Conservation (phyloP, 768 basidiomycete species). For the Lactarius evosmus region DNA sequence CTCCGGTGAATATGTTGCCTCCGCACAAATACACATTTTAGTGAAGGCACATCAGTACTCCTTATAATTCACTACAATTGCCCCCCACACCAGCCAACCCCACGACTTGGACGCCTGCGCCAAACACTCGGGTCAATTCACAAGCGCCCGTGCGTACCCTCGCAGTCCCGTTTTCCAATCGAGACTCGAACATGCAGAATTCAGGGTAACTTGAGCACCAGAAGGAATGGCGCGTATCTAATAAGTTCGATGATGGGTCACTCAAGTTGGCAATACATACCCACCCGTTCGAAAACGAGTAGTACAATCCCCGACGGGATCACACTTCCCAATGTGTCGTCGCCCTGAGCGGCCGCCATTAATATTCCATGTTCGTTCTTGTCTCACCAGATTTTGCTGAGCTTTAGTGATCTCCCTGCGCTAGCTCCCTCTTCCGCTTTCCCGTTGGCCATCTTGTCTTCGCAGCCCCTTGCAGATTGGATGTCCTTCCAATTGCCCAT, state of each 20-base stretch:
- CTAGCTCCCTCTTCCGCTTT: too few relatives aligned
- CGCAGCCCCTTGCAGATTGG: neutral
- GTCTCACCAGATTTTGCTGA: neutral
- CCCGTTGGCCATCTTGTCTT: neutral
- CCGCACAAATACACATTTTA: neutral
- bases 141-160: slow-evolving; percentile 12
- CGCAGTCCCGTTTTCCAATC: slow-evolving; percentile 12
- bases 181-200: too few relatives aligned
- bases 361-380: too few relatives aligned
- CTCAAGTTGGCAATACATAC: neutral
- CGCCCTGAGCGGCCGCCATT: neutral
- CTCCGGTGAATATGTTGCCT: too few relatives aligned
- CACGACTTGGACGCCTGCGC: neutral
- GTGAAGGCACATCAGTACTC: too few relatives aligned
- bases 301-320: neutral
- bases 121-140: neutral
- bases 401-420: neutral
- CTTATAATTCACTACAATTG: too few relatives aligned
- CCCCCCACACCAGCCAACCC: too few relatives aligned
- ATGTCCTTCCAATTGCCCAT: neutral
- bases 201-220: neutral
- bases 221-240: neutral
- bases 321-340: too few relatives aligned
- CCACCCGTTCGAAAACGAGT: neutral
- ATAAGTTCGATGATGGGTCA: neutral